Conservation (phyloP, 306 rosid species). For the Rosa chinensis region DNA sequence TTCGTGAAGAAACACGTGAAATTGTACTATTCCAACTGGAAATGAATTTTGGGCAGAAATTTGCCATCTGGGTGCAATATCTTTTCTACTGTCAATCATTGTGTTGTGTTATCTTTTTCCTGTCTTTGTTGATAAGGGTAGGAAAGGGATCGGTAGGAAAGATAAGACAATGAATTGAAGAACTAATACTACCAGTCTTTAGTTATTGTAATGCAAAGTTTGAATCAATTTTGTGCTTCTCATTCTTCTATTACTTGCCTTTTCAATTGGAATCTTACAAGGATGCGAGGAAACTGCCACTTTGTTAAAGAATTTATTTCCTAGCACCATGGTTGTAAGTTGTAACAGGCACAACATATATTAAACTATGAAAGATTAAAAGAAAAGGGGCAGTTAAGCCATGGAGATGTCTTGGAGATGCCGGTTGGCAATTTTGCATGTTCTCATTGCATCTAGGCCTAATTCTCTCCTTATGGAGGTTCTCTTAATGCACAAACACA, state of each 20-base stretch:
- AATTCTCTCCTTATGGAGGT: background rate
- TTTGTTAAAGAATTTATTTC: background rate
- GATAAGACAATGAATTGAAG: background rate
- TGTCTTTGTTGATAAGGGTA: background rate
- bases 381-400: background rate
- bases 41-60: constrained; percentile 5
- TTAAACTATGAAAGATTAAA: background rate
- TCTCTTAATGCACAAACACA: background rate
- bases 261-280: background rate
- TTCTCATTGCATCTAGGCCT: background rate
- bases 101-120: background rate
- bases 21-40: background rate
- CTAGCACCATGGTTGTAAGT: background rate
- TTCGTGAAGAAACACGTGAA: background rate
- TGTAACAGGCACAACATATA: background rate
- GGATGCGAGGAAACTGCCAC: background rate
- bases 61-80: constrained; percentile 9
- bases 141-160: background rate
- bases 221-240: background rate
- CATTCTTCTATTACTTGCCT: background rate
- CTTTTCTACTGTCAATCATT: background rate
- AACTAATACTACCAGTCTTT: background rate
- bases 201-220: background rate
- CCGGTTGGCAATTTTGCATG: background rate
- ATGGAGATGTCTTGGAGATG: background rate